Evolutionary conservation across 805 yeast genomes (phyloP), one percentile per base, ranked within the genome.

Genomic region (Zygotorulaspora chibaensis): DNA sequence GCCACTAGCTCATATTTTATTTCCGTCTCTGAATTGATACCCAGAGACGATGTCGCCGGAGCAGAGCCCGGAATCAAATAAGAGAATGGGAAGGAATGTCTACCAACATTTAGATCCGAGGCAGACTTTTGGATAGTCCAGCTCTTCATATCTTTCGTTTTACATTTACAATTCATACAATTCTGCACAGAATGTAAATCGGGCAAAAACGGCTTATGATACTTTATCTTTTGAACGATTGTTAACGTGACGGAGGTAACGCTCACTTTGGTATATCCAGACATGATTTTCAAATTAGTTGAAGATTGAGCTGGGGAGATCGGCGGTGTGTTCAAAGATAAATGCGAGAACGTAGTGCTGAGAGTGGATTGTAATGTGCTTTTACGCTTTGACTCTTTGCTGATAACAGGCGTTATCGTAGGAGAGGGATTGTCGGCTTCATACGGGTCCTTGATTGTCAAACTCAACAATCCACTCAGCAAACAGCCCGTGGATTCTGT

Each of bases 1-100:
- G 95, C 96, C n/a, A 81, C 71, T 36, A 93, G 68, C 58, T 83
- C 87, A 68, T 93, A 93, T 55, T 76, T 76, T 40, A 93, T 78
- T 12, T 75, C 69, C 0, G 83, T 70, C 16, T 67, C 59, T 1
- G 75, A 65, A 41, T 69, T 70, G 0, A 77, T 59, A 3, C 95
- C 89, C 13, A 86, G 62, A 8, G 67, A 57, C 28, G 81, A 65
- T 1, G 95, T 78, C 1, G 96, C 87, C 0, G 98, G 96, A 26
- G 89, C 65, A 18, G 84, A 73, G 0, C 99, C 99, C 0, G 96
- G 95, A 8, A 93, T 62, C 34, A 93, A 69, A 62, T 88, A 89
- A 16, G 95, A 84, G 61, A 93, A 91, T 1, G 99, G 99, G 63
- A 87, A 93, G 1, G 86, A 88, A 58, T 93, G 96, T 13, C 75